Percentiles rank a stretch among this genome's conserved stretches.
phyloP scores from a whole-genome alignment of 495 filamentous ascomycete species.

The Rhizodiscina lignyota region DNA sequence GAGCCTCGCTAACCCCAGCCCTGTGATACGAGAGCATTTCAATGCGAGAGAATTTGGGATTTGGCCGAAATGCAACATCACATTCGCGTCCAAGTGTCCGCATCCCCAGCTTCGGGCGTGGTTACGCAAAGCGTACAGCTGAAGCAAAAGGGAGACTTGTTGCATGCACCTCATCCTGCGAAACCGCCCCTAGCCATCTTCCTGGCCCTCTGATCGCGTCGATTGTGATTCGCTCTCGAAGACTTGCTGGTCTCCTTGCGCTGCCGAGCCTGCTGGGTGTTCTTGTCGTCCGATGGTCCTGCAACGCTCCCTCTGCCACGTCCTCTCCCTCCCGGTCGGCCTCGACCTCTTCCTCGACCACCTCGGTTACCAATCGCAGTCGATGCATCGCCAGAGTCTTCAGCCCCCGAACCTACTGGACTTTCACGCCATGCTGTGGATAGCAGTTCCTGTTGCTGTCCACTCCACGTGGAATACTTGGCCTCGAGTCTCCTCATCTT shows the following conservation, averaged over 20 bases:
- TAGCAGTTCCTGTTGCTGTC: slow-evolving; percentile 40
- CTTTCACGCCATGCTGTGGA: slow-evolving; percentile 44
- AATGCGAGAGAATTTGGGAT: too few relatives aligned
- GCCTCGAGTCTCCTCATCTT: slow-evolving; percentile 47
- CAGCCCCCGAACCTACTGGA: slow-evolving; percentile 26
- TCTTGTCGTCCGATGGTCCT: slow-evolving; percentile 39
- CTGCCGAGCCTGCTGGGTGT: slow-evolving; percentile 38
- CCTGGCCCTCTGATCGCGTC: slow-evolving; percentile 24
- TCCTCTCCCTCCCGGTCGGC: slow-evolving; percentile 29
- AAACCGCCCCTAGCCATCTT: too few relatives aligned
- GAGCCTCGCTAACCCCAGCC: too few relatives aligned
- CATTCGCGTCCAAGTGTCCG: too few relatives aligned
- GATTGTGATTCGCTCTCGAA: slow-evolving; percentile 25
- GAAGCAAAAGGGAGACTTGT: too few relatives aligned
- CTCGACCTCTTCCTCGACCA: slow-evolving; percentile 33
- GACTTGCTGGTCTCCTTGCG: slow-evolving; percentile 44
- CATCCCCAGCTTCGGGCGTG: too few relatives aligned
- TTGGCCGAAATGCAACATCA: too few relatives aligned
- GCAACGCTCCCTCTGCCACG: slow-evolving; percentile 35
- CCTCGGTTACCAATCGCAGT: slow-evolving; percentile 28
- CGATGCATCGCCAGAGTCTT: slow-evolving; percentile 22
- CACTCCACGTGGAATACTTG: slow-evolving; percentile 41
- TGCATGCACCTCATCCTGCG: too few relatives aligned
- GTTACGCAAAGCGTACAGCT: too few relatives aligned
- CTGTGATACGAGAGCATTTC: too few relatives aligned